Percentiles rank a stretch among this genome's conserved stretches.
Evolutionary conservation across 2,329 filamentous ascomycete genomes (phyloP).

Genomic region (Volutella citrinella): DNA sequence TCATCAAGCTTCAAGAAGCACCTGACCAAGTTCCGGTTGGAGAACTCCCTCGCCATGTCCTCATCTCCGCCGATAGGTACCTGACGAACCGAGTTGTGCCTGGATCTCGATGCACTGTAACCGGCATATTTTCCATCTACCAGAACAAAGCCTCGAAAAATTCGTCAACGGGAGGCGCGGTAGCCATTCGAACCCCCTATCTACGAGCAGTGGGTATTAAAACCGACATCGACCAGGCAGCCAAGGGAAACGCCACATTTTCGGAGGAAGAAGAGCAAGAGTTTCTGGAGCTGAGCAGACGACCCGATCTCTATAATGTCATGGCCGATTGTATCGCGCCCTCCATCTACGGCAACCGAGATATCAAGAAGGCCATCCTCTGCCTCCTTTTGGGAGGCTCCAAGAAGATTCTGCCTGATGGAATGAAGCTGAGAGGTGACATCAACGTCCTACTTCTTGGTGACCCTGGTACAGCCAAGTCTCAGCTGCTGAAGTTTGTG

Average conservation of each 20-base stretch:
- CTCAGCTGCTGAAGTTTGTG: constrained; percentile 94
- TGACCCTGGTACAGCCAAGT: constrained; percentile 97
- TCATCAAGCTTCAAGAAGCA: constrained; percentile 96
- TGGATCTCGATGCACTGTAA: constrained; percentile 89
- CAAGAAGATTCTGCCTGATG: constrained; percentile 96
- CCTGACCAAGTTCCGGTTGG: constrained; percentile 97
- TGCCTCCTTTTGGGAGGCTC: constrained; percentile 92
- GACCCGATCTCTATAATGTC: constrained; percentile 86
- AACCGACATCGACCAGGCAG: constrained; percentile 83
- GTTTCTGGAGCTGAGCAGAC: constrained; percentile 84
- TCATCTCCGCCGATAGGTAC: constrained; percentile 95
- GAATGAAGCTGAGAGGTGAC: constrained; percentile 95
- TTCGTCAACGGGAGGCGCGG: constrained; percentile 69
- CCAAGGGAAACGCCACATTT: constrained; percentile 80
- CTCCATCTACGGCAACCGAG: constrained; percentile 91
- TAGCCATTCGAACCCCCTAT: constrained; percentile 94
- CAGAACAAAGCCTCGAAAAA: constrained; percentile 86
- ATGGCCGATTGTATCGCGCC: constrained; percentile 93
- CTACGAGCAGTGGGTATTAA: constrained; percentile 89
- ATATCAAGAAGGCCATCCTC: constrained; percentile 97
- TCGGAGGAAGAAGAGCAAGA: constrained; percentile 97
- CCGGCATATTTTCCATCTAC: constrained; percentile 98
- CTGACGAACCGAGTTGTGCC: constrained; percentile 94
- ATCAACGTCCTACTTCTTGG: constrained; percentile 96
- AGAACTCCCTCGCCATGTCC: constrained; percentile 89